Evolutionary conservation across 2,329 filamentous ascomycete genomes (phyloP).

Genomic region (Niveomyces coronatus): DNA sequence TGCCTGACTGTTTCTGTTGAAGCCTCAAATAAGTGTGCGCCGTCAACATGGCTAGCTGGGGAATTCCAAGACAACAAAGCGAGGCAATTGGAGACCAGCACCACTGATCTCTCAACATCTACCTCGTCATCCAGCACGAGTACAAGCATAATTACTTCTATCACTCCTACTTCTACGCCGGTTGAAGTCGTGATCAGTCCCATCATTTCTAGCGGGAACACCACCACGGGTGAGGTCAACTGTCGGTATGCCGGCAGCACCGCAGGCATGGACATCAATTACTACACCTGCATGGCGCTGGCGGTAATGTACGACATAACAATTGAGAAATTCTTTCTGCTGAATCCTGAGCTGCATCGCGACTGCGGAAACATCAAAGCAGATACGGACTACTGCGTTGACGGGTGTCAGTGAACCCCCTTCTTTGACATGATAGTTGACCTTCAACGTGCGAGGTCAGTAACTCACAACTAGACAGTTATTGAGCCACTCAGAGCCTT

Average conservation of each 20-base stretch:
- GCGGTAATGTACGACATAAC: slow-evolving; percentile 15
- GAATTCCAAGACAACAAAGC: background rate
- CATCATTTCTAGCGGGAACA: background rate
- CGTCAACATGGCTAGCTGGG: slow-evolving; percentile 6
- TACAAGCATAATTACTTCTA: background rate
- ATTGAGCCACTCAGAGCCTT: background rate
- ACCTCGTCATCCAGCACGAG: background rate
- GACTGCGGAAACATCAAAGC: slow-evolving; percentile 19
- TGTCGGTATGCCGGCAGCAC: slow-evolving; percentile 12
- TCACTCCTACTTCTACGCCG: background rate
- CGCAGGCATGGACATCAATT: slow-evolving; percentile 12
- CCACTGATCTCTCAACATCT: background rate
- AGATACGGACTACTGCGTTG: slow-evolving; percentile 19
- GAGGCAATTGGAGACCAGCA: background rate
- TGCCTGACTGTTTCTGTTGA: background rate
- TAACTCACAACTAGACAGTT: background rate
- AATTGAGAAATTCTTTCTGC: slow-evolving; percentile 16
- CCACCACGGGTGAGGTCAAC: slow-evolving; percentile 11
- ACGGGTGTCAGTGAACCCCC: slow-evolving; percentile 18
- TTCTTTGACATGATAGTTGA: too few species aligned
- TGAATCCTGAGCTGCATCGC: slow-evolving; percentile 17
- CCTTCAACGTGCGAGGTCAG: too few species aligned
- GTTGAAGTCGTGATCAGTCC: background rate
- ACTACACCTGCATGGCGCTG: slow-evolving; percentile 17
- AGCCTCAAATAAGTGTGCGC: slow-evolving; percentile 10